Evolutionary conservation across 2,329 filamentous ascomycete species (phyloP).

Genomic region (Cercospora berteroae): DNA sequence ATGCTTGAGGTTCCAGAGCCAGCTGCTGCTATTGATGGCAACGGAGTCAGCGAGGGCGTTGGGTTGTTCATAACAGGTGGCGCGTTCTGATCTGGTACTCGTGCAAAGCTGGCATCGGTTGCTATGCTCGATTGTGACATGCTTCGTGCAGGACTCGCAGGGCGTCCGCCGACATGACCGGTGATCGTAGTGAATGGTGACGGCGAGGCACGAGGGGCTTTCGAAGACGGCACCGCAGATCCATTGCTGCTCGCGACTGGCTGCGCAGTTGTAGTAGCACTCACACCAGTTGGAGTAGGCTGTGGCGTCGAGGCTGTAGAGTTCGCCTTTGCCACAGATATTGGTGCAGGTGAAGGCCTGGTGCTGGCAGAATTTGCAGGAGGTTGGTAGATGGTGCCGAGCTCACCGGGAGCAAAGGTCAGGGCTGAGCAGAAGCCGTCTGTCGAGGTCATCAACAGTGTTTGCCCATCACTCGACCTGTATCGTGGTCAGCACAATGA

Average conservation of each 20-base stretch:
- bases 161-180: conserved; percentile 46
- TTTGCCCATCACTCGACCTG: conserved; percentile 71
- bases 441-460: conserved; percentile 90
- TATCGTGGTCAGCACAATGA: conserved; percentile 38
- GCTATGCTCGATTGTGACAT: conserved; percentile 80
- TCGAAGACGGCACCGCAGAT: conserved; percentile 11
- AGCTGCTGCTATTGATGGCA: conserved; percentile 40
- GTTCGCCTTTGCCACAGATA: conserved; percentile 41
- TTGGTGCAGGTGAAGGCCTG: conserved; percentile 40
- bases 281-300: conserved; percentile 33
- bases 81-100: conserved; percentile 46
- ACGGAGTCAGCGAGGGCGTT: conserved; percentile 35
- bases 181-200: conserved; percentile 47
- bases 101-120: conserved; percentile 54
- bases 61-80: conserved; percentile 39
- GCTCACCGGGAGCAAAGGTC: conserved; percentile 77
- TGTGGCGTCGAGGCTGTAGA: conserved; percentile 43
- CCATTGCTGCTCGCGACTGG: conserved; percentile 14
- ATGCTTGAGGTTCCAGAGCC: conserved; percentile 42
- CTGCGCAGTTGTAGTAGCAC: conserved; percentile 17
- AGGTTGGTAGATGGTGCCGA: conserved; percentile 77
- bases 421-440: conserved; percentile 96
- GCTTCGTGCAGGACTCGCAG: conserved; percentile 77
- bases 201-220: conserved; percentile 51
- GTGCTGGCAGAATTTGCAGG: conserved; percentile 49